Evolutionary conservation across 768 basidiomycete genomes (phyloP), one percentile per base, ranked within the genome.

Genomic region (Asterophora parasitica): DNA sequence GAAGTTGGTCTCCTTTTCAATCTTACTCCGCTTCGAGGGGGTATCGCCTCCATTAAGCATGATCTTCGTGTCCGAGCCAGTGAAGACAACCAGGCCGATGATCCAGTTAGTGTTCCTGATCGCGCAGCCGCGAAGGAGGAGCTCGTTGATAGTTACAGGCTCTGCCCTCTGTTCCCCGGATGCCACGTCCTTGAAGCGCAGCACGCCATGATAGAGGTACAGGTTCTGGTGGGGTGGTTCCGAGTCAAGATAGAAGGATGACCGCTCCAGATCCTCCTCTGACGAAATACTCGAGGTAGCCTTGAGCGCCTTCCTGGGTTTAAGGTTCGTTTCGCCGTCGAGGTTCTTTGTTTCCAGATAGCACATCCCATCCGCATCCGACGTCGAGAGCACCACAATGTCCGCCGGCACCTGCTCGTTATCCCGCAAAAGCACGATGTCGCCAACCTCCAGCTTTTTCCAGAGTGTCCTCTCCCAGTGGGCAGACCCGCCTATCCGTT

Each of bases 381-480:
- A 93, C 0, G 94, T 94, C 7, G 92, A 83, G 5, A 97, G 78
- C 0, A 99, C 90, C 51, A 94, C 77, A 54, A 98, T 86, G 60
- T 99, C 95, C 7, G 95, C 95, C 0, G 95, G 95, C 10, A 98
- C 87, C 67, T 96, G 95, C 42, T 97, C 95, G 65, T 97, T 88
- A 55, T 97, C 92, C 49, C 86, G 73, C 28, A 98, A 72, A 7
- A 97, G 70, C 26, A 98, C 90, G 16, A 97, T 68, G 61, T 98
- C 95, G n/a, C 95, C 95, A 9, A 97, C 93, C 61, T 96, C 93
- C 36, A 98, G 75, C 73, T 98, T 97, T 75, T 98, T 97, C 95
- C 95, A 98, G 1, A 98, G 70, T 11, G 95, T 98, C 46, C 95
- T 74, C 61, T 97, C 93, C 95, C 95, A 98, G 20, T 76, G 74